Evolutionary conservation across 129 eudicot species (phyloP).

Genomic region (Daucus carota): DH1_v3.0 NC_030387.2:32929001-32929500

Average conservation of each 20-base stretch:
- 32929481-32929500: not conserved
- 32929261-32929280: slow-evolving; percentile 70
- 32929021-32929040: not conserved
- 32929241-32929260: slow-evolving; percentile 61
- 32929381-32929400: slow-evolving; percentile 3
- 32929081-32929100: not conserved
- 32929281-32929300: slow-evolving; percentile 61
- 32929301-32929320: slow-evolving; percentile 62
- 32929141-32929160: not conserved
- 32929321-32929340: slow-evolving; percentile 61
- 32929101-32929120: not conserved
- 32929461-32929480: not conserved
- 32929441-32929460: not conserved
- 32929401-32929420: not conserved
- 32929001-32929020: not conserved
- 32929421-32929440: not conserved
- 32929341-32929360: slow-evolving; percentile 27
- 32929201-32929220: not conserved
- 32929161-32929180: not conserved
- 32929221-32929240: slow-evolving; percentile 61
- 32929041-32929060: not conserved
- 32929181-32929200: not conserved
- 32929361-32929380: not conserved
- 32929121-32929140: not conserved
- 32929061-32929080: not conserved